phyloP scores from a whole-genome alignment of 805 yeast genomes.

The Candida rishiriensis region DNA sequence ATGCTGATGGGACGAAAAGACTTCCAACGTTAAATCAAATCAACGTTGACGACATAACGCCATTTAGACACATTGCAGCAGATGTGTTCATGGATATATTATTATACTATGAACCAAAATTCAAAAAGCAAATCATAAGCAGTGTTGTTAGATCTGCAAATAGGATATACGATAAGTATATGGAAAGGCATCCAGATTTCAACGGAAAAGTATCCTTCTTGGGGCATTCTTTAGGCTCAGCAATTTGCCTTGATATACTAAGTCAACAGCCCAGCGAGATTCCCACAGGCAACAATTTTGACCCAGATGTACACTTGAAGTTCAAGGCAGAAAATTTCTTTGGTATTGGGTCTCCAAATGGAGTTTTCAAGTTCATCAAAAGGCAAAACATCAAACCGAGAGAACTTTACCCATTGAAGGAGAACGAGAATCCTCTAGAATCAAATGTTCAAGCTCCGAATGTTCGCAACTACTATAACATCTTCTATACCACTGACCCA shows the following conservation, averaged over 20 bases:
- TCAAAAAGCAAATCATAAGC: constrained; percentile 54
- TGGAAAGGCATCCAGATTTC: constrained; percentile 62
- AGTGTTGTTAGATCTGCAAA: constrained; percentile 65
- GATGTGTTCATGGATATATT: constrained; percentile 84
- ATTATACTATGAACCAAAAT: constrained; percentile 69
- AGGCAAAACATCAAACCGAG: constrained; percentile 54
- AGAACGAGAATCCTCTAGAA: constrained; percentile 7
- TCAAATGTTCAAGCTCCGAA: constrained; percentile 40
- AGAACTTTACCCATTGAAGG: constrained; percentile 5
- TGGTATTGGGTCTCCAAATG: constrained; percentile 87
- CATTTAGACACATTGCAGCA: constrained; percentile 74
- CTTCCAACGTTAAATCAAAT: constrained; percentile 67
- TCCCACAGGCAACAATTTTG: constrained; percentile 24
- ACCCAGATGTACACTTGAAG: constrained; percentile 40
- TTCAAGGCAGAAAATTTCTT: constrained; percentile 75
- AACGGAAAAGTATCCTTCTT: constrained; percentile 77
- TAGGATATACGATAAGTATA: constrained; percentile 51
- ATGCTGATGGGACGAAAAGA: constrained; percentile 35
- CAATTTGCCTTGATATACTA: constrained; percentile 74
- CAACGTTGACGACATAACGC: constrained; percentile 71
- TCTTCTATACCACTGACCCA: constrained; percentile 90
- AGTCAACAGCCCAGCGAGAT: constrained; percentile 40
- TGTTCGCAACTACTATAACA: constrained; percentile 66
- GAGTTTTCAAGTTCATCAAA: constrained; percentile 74
- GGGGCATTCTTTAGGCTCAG: constrained; percentile 92